Evolutionary conservation across 2,329 filamentous ascomycete genomes (phyloP).

Genomic region (Stagonosporopsis rhizophila): DNA sequence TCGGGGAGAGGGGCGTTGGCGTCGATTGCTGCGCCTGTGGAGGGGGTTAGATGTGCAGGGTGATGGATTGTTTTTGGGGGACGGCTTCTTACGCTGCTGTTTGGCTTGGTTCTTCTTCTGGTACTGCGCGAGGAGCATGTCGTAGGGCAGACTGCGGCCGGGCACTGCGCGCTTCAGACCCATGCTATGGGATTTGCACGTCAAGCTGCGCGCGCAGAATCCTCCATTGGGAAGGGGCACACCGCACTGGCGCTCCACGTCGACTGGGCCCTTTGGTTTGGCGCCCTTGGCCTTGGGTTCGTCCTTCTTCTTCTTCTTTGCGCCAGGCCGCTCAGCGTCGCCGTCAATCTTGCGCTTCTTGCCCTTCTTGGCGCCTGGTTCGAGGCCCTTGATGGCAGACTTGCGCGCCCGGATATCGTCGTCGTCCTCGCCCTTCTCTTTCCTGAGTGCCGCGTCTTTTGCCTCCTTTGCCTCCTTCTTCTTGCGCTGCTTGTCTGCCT

Average conservation of each 20-base stretch:
- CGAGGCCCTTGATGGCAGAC: slow-evolving; percentile 51
- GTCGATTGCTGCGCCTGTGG: slow-evolving; percentile 89
- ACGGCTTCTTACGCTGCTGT: slow-evolving; percentile 81
- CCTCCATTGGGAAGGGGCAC: slow-evolving; percentile 84
- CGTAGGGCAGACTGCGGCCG: slow-evolving; percentile 86
- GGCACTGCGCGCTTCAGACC: slow-evolving; percentile 89
- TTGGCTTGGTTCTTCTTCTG: slow-evolving; percentile 98
- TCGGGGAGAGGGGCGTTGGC: slow-evolving; percentile 91
- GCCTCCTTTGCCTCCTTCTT: slow-evolving; percentile 69
- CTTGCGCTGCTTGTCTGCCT: slow-evolving; percentile 70
- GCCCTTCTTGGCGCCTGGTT: slow-evolving; percentile 51
- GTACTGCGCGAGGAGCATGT: slow-evolving; percentile 76
- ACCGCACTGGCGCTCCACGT: slow-evolving; percentile 93
- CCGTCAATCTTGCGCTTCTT: slow-evolving; percentile 58
- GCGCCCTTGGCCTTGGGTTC: slow-evolving; percentile 82
- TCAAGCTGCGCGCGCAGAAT: slow-evolving; percentile 85
- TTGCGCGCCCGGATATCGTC: slow-evolving; percentile 52
- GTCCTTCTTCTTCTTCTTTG: slow-evolving; percentile 92
- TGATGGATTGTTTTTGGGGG: background rate
- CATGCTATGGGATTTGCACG: slow-evolving; percentile 96
- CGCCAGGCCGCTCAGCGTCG: slow-evolving; percentile 80
- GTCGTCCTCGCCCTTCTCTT: slow-evolving; percentile 55
- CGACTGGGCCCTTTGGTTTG: slow-evolving; percentile 90
- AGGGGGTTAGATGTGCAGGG: slow-evolving; percentile 12
- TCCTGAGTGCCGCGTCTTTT: slow-evolving; percentile 57